Evolutionary conservation across 257 asterid species (phyloP).

Genomic region (Lavandula angustifolia): DNA sequence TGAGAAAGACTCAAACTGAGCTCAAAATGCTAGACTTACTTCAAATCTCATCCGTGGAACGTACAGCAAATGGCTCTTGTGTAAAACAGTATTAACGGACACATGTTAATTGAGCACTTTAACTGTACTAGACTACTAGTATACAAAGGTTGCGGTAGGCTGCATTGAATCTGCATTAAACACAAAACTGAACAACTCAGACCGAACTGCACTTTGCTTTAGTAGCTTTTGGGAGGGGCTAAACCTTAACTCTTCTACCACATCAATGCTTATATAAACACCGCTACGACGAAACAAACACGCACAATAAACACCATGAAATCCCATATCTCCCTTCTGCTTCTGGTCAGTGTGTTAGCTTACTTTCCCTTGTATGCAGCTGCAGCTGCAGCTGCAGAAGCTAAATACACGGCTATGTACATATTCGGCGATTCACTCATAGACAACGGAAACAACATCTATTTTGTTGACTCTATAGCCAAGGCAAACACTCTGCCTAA

Average conservation of each 20-base stretch:
- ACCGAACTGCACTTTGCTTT: no score
- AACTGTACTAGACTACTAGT: no score
- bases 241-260: not conserved
- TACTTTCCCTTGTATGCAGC: not conserved
- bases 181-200: no score
- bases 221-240: not conserved
- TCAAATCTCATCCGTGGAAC: conserved; percentile 57
- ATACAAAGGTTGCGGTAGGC: no score
- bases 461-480: not conserved
- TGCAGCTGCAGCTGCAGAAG: not conserved
- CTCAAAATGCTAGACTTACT: conserved; percentile 48
- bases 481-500: conserved; percentile 34
- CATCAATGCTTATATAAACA: not conserved
- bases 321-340: not conserved
- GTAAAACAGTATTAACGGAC: conserved; percentile 20
- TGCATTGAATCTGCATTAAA: no score
- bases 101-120: no score
- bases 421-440: conserved; percentile 33
- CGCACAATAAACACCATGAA: not conserved
- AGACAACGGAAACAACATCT: conserved; percentile 33
- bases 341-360: not conserved
- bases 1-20: conserved; percentile 27
- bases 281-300: no score
- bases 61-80: conserved; percentile 53
- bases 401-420: conserved; percentile 26